Evolutionary conservation across 345 rosid species (phyloP).

Genomic region (Eucalyptus curtisii): DNA sequence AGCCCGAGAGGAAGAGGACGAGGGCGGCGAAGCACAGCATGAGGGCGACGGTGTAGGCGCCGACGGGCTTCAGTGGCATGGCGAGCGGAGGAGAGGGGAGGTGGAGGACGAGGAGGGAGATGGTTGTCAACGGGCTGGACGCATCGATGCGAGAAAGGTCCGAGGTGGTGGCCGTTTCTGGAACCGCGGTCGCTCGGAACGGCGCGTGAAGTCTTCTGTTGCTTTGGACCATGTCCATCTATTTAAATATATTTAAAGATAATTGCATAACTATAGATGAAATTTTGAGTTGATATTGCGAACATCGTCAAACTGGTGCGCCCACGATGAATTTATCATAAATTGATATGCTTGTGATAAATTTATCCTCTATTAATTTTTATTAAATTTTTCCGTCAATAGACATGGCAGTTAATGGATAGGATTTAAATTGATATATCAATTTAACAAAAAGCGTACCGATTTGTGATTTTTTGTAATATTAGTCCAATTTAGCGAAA

Average conservation of each 20-base stretch:
- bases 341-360: no score
- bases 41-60: slow-evolving; percentile 28
- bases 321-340: no score
- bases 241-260: neutral
- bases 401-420: accelerated
- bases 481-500: accelerated
- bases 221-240: neutral
- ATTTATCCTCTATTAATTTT: accelerated
- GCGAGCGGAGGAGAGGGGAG: neutral
- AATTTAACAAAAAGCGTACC: accelerated
- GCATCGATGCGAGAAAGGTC: neutral
- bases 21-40: slow-evolving; percentile 55
- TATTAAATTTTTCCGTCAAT: accelerated
- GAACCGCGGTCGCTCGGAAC: neutral
- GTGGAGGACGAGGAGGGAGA: neutral
- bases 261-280: neutral
- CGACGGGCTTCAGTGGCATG: slow-evolving; percentile 58
- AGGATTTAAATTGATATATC: no score
- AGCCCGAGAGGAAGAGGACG: slow-evolving; percentile 65
- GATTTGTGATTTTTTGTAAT: accelerated
- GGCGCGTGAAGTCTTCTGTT: neutral
- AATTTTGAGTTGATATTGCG: no score
- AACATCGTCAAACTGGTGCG: accelerated
- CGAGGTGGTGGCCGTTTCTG: neutral
- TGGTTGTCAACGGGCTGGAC: neutral